Evolutionary conservation across 2,329 filamentous ascomycete species (phyloP), one percentile per base, ranked within the genome.

Genomic region (Paraconiothyrium sp.): DNA sequence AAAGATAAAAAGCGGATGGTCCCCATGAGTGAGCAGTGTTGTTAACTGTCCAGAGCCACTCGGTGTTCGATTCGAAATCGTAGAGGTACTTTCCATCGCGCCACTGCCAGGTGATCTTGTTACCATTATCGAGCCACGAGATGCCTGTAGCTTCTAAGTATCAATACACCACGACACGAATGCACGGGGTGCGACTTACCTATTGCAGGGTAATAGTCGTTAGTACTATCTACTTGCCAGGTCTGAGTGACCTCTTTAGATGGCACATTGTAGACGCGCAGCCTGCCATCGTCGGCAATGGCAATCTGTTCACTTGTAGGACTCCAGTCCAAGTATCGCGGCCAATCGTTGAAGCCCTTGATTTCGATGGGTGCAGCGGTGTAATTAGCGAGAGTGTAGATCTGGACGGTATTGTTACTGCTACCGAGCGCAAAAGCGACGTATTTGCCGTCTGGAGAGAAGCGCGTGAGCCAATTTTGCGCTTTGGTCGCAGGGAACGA

Each of bases 381-480:
- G n/a, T 59, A 50, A 14, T 64, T 54, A 49, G 11, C 52, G 8
- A 59, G 27, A 16, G 59, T 20, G 58, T 61, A 64, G 34, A 64
- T 48, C n/a, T 61, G 61, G 20, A 64, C 32, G 16, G 51, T 51
- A 27, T 47, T 56, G 27, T 54, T 54, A 24, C 43, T 14, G 22
- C 16, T 58, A 1, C 61, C 61, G 14, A 56, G 50, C n/a, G 46
- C n/a, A 24, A 64, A 37, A 32, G 37, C 24, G n/a, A 64, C 39
- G 46, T 64, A 59, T 22, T 61, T 64, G 10, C 49, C 50, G 34
- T 64, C 58, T 2, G 61, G 61, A 2, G 61, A 64, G 46, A 64
- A 52, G 14, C 35, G 37, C 10, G 61, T 59, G 44, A 48, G 16
- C 61, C 61, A 64, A 41, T 58, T 58, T 10, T 64, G 58, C 1